Conservation (phyloP, 2,329 filamentous ascomycete genomes). For the Claviceps lovelessii region DNA sequence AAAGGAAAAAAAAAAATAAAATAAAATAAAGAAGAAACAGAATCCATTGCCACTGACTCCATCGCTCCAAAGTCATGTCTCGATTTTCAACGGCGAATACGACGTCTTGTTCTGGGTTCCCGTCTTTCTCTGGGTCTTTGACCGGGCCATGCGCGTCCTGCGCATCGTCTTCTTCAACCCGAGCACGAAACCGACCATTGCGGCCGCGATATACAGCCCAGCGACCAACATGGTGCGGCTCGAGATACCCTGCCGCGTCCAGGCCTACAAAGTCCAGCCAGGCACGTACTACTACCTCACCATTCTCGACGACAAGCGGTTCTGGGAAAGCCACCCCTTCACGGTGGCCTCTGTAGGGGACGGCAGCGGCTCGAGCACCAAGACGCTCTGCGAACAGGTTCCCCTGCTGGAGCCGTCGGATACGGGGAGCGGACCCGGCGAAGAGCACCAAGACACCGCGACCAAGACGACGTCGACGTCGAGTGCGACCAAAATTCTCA, state of each 20-base stretch:
- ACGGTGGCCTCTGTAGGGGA: conserved; percentile 24
- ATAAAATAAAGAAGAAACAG: too few relatives aligned
- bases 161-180: conserved; percentile 29
- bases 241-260: conserved; percentile 20
- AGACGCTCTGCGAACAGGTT: conserved; percentile 16
- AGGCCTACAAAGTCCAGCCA: conserved; percentile 20
- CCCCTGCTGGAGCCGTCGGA: conserved; percentile 16
- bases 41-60: background rate
- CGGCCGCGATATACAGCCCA: conserved; percentile 20
- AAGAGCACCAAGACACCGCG: background rate
- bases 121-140: conserved; percentile 32
- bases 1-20: background rate
- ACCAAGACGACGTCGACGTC: too few relatives aligned
- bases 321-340: conserved; percentile 38
- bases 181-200: conserved; percentile 22
- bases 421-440: background rate
- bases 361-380: conserved; percentile 1
- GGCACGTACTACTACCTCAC: conserved; percentile 34
- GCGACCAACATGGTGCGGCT: conserved; percentile 29
- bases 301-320: conserved; percentile 22
- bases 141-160: conserved; percentile 30
- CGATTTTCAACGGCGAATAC: conserved; percentile 37
- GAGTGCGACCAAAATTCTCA: conserved; percentile 13
- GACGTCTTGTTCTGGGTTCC: conserved; percentile 36
- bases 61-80: conserved; percentile 25